Base-by-base conservation (phyloP, 768 basidiomycete species). In the Solioccasus polychromus region DNA sequence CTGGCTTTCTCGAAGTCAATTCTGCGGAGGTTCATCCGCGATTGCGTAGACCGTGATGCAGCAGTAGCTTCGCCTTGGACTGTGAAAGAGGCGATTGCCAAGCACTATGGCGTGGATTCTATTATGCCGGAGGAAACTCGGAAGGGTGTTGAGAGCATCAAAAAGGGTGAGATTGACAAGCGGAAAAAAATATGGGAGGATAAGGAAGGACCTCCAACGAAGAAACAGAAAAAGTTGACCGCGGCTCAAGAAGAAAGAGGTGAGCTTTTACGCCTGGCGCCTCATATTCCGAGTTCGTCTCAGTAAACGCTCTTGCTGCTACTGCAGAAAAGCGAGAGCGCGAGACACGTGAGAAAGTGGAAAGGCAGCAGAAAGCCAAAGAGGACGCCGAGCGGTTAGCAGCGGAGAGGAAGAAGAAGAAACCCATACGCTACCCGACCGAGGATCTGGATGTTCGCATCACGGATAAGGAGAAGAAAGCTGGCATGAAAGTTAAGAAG, bases 1-100 rank as follows among this genome's bases (percentile, higher is more conserved):
- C 75, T 95, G 17, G 83, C 92, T 17, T 98, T 98, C 69, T 95
- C 92, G 23, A 97, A 98, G 67, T 93, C 93, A 15, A 95, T 98
- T 56, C 80, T 99, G 23, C 90, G 93, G 53, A 86, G 93, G 14
- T 97, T 95, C 68, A 89, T 99, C 47, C 85, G 91, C 51, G 96
- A 98, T 61, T 95, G 92, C 57, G 88, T 99, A 3, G 87, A 91
- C 58, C 83, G 96, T 26, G 92, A 95, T 54, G 77, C 92, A 14
- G 87, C 91, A 8, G 86, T 95, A 22, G 92, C 92, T 8, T 90
- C 92, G 1, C 95, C 96, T 6, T 99, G 96, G 96, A 85, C 83
- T 2, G 93, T 98, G 24, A 97, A 97, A 64, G 80, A 80, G 2
- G 69, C 75, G 6, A 87, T 98, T 45, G 94, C 92, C 1, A 77